Base-by-base conservation (phyloP, 2,329 filamentous ascomycete species). In the Grosmannia penicillata region DNA sequence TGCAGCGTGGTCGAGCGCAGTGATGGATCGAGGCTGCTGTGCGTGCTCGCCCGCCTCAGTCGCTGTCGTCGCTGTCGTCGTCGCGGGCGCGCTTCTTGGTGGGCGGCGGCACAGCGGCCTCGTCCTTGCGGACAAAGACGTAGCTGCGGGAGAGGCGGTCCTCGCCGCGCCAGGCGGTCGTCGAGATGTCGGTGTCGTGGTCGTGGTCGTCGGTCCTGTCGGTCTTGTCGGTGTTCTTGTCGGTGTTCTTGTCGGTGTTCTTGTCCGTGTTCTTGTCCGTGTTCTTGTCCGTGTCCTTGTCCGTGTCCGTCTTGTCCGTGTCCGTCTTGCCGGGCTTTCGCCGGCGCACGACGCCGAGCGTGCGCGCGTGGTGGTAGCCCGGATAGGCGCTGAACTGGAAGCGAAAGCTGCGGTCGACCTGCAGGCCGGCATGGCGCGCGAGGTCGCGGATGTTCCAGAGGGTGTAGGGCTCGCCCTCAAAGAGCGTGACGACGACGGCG, bases 361-460 rank as follows among this genome's bases (percentile, higher is more conserved):
- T 89, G 42, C 82, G 56, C 14, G 79, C 77, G 58, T 89, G 82
- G 43, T 57, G 65, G 54, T 91, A 91, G 0, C 78, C 78, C 1
- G 78, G 80, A 54, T 89, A 91, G 19, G 68, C 72, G 14, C 51
- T 59, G 6, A 73, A 66, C 45, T 73, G 66, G 52, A 91, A 91
- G 41, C 59, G 61, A 53, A 82, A 87, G 55, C 78, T 85, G 50
- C 70, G 63, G 48, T 76, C 66, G 26, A 86, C 78, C 50, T 72
- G 70, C 36, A 89, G 60, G 6, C 81, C 82, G 5, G 68, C 67
- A 55, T 94, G 84, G 7, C 89, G 70, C 2, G 74, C 91, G 22
- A 98, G 65, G 61, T 95, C 89, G 26, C 78, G 73, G 21, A 96
- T 70, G 60, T 96, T 95, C 91, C 91, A 98, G 1, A 95, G 69